phyloP scores from a whole-genome alignment of 2,329 filamentous ascomycete species.

The Cytospora mali region DNA sequence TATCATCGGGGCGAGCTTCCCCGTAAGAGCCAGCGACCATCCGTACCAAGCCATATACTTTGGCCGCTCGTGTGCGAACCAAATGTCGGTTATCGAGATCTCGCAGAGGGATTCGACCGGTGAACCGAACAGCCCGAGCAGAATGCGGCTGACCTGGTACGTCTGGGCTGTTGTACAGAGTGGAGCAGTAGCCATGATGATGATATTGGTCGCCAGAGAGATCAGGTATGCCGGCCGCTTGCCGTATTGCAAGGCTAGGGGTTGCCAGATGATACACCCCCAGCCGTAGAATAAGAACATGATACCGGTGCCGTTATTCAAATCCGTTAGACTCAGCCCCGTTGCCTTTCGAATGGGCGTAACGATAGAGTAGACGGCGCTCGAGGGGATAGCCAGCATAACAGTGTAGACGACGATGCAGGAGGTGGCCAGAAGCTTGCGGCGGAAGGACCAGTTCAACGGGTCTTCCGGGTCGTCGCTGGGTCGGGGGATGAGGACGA shows the following conservation, averaged over 20 bases:
- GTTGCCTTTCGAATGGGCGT: slow-evolving; percentile 40
- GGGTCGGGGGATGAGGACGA: slow-evolving; percentile 44
- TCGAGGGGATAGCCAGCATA: slow-evolving; percentile 44
- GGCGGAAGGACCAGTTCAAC: slow-evolving; percentile 40
- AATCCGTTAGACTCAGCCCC: slow-evolving; percentile 38
- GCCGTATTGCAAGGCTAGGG: slow-evolving; percentile 38
- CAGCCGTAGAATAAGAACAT: slow-evolving; percentile 44
- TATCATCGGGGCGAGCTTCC: slow-evolving; percentile 39
- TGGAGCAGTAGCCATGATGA: slow-evolving; percentile 36
- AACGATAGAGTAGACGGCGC: slow-evolving; percentile 44
- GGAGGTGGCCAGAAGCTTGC: slow-evolving; percentile 38
- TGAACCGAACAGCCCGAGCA: slow-evolving; percentile 35
- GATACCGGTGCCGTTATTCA: slow-evolving; percentile 45
- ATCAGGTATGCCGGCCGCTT: slow-evolving; percentile 38
- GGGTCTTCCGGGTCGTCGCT: slow-evolving; percentile 43
- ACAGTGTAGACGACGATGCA: slow-evolving; percentile 42
- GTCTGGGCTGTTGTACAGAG: slow-evolving; percentile 33
- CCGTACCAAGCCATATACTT: slow-evolving; percentile 36
- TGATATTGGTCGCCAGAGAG: slow-evolving; percentile 32
- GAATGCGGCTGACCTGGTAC: slow-evolving; percentile 36
- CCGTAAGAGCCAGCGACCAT: slow-evolving; percentile 33
- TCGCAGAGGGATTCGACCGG: slow-evolving; percentile 38
- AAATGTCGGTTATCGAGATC: slow-evolving; percentile 36
- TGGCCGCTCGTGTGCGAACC: slow-evolving; percentile 35
- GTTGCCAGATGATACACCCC: slow-evolving; percentile 40